Base-by-base conservation (phyloP, 768 basidiomycete genomes). In the Cystofilobasidium macerans region DNA sequence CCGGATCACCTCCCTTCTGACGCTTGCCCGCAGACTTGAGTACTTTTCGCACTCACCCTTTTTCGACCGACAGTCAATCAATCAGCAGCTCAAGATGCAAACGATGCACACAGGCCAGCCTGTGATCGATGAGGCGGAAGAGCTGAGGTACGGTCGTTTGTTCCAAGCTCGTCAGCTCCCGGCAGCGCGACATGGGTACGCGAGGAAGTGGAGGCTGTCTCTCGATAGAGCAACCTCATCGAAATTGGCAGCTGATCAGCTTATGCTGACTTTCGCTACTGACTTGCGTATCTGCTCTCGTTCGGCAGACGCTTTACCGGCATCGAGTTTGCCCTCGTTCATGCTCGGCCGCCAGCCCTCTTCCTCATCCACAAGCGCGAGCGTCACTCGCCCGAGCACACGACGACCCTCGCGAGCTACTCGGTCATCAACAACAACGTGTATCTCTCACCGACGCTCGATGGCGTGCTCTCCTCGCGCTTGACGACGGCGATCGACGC, bases 41-140 rank as follows among this genome's bases (percentile, higher is more conserved):
- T 94, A 93, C 79, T 94, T 94, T 74, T 80, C 86, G 16, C 83
- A 83, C 0, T 91, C 89, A 33, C 90, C 90, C 84, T 93, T 91
- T 79, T 94, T 90, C 75, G 90, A 93, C 77, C 89, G 89, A 76
- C 87, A 88, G 77, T 90, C 87, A 78, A 92, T 86, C 76, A 94
- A 94, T 75, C 88, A 91, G 71, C 85, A 87, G 35, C 78, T 94
- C 51, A 86, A 89, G 71, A 94, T 94, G 91, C 91, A 94, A 76
- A 92, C 88, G 0, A 85, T 86, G 78, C 86, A 89, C 72, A 86
- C 87, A 0, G 88, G 86, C n/a, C 78, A 86, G 62, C 62, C 64
- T 0, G 62, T 62, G 6, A 47, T 72, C 3, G 65, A 92, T 70
- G 91, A 92, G 74, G 84, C 85, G 13, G 88, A 88, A 69, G 88